A percentile compares a stretch with the other conserved stretches of the same genome.
phyloP scores from a whole-genome alignment of 1,284 basidiomycete genomes.

The Trichosporon inkin region DNA sequence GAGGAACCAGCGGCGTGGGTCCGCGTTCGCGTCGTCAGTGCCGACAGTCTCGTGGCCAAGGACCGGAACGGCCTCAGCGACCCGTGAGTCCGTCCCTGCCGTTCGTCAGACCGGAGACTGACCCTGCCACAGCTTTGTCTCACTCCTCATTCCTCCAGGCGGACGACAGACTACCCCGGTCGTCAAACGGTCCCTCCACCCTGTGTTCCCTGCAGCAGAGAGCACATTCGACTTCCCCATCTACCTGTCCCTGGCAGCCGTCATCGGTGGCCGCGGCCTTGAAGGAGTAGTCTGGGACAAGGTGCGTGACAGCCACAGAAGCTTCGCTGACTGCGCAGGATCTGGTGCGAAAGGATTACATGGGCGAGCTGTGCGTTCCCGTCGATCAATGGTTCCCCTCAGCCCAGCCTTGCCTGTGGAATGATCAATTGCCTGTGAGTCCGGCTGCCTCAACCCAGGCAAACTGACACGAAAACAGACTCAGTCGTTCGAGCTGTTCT shows the following conservation, averaged over 20 bases:
- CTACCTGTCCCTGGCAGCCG: conserved; percentile 67
- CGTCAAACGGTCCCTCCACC: conserved; percentile 72
- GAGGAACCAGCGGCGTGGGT: conserved; percentile 49
- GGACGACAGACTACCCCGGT: conserved; percentile 72
- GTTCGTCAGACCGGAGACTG: conserved; percentile 65
- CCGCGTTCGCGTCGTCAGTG: conserved; percentile 51
- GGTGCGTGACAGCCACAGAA: conserved; percentile 53
- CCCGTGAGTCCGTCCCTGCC: conserved; percentile 53
- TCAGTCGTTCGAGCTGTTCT: conserved; percentile 48
- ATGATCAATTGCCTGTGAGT: conserved; percentile 40
- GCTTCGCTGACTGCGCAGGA: conserved; percentile 34
- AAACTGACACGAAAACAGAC: conserved; percentile 8
- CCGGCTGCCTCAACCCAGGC: neutral
- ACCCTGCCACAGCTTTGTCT: conserved; percentile 72
- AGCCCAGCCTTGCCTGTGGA: conserved; percentile 45
- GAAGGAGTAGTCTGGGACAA: conserved; percentile 93
- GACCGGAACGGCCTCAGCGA: conserved; percentile 53
- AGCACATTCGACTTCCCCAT: conserved; percentile 84
- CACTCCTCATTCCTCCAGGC: conserved; percentile 61
- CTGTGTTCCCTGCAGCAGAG: conserved; percentile 64
- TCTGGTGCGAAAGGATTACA: conserved; percentile 79
- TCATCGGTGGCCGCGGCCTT: conserved; percentile 61
- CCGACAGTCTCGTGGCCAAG: conserved; percentile 51
- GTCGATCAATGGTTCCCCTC: conserved; percentile 74
- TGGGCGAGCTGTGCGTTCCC: conserved; percentile 76